Evolutionary conservation across 306 rosid genomes (phyloP), one percentile per base, ranked within the genome.

Genomic region (Lagenaria siceraria): DNA sequence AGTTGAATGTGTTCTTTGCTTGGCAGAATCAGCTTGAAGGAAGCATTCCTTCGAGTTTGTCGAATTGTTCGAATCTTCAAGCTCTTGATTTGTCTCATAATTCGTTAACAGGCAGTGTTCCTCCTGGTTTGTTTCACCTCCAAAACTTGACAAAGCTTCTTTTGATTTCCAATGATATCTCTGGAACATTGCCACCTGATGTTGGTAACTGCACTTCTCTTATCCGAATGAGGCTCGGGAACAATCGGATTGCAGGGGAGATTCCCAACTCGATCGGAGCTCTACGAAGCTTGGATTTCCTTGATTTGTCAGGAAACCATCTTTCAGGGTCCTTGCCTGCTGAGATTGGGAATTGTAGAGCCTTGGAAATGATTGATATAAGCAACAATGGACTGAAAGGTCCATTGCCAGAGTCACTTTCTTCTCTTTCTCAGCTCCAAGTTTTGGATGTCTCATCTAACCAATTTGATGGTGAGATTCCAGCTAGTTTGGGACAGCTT

Each of bases 11-110:
- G 79, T 88, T 96, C 78, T 88, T 92, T 7, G 97, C 97, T 63
- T 96, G 99, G 99, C 85, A 87, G 78, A 96, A 96, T 85, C 93
- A 90, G 79, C 97, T 96, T 27, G 90, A 92, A 84, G 99, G 99
- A 85, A 90, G 96, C 78, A 86, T 96, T 80, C 98, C 99, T 77
- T 82, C 83, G 0, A 75, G 80, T 84, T 83, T 96, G 80, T 88
- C 84, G 24, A 85, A 82, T 74, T 92, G 95, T 53, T 82, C 83
- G 25, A 87, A 82, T 72, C 92, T 96, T 1, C 84, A 90, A 82
- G 89, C 96, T 6, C 76, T 96, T 1, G 99, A 96, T 64, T 87
- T 96, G 86, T 96, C 99, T 9, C 90, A 84, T 19, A 96, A 96
- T 66, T 62, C 91, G 14, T 90, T 92, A 51, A 96, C 97, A 0